Evolutionary conservation across 2,329 filamentous ascomycete genomes (phyloP).

Genomic region (Alternaria longipes): DNA sequence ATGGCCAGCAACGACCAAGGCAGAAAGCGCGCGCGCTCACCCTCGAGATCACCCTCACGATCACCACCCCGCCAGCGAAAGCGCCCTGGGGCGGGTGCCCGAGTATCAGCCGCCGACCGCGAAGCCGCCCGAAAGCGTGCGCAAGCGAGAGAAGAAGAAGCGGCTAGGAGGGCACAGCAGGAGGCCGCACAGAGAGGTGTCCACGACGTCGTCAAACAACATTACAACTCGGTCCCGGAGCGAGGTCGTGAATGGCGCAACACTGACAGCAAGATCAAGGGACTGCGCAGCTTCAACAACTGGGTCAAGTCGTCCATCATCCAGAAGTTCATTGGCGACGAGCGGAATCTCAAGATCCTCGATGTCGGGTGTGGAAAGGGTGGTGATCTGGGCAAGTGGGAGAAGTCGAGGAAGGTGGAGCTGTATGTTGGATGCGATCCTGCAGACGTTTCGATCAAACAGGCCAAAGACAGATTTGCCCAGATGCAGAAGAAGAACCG

Average conservation of each 20-base stretch:
- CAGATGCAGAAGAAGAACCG: conserved; percentile 71
- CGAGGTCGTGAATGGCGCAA: conserved; percentile 93
- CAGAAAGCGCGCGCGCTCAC: conserved; percentile 45
- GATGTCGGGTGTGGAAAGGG: conserved; percentile 98
- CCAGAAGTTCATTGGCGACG: conserved; percentile 77
- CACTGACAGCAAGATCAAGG: conserved; percentile 94
- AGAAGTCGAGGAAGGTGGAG: conserved; percentile 86
- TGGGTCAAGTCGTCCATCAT: conserved; percentile 99
- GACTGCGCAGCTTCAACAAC: conserved; percentile 94
- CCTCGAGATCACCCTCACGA: conserved; percentile 48
- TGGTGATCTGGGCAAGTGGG: conserved; percentile 95
- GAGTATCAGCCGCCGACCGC: conserved; percentile 72
- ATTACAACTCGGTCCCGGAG: conserved; percentile 96
- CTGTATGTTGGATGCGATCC: conserved; percentile 95
- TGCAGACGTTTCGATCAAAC: conserved; percentile 88
- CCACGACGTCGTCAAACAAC: conserved; percentile 86
- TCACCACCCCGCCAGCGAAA: conserved; percentile 70
- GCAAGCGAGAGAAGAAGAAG: conserved; percentile 53
- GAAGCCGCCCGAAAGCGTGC: conserved; percentile 70
- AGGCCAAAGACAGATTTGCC: conserved; percentile 84
- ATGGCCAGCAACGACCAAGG: conserved; percentile 38
- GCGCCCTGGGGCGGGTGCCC: conserved; percentile 61
- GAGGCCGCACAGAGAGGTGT: conserved; percentile 64
- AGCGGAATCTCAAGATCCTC: conserved; percentile 75
- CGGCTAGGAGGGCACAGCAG: conserved; percentile 58